Percentiles rank a stretch among this genome's conserved stretches.
Conservation (phyloP, 2,329 filamentous ascomycete species). For the Penicillium freii region DNA sequence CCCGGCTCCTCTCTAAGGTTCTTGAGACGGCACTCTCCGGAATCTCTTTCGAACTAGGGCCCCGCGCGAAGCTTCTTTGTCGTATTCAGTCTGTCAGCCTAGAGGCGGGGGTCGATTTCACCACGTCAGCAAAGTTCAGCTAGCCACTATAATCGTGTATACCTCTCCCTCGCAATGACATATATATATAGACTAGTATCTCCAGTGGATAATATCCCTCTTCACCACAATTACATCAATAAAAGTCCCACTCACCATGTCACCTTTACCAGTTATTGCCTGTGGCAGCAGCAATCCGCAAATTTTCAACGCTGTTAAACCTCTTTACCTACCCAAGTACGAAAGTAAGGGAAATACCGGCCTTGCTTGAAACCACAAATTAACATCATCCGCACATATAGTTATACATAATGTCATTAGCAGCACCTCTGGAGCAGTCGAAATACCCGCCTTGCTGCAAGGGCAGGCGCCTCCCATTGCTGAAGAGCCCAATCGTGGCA, state of each 20-base stretch:
- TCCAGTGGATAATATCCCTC: too few relatives aligned
- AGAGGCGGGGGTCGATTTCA: not conserved
- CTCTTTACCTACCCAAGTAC: not conserved
- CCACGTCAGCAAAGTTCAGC: not conserved
- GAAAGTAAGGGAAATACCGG: too few relatives aligned
- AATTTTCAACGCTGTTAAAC: not conserved
- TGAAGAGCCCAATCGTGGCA: not conserved
- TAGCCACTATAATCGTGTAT: not conserved
- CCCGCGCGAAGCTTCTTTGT: too few relatives aligned
- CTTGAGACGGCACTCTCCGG: too few relatives aligned
- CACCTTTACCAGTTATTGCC: too few relatives aligned
- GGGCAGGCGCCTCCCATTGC: not conserved
- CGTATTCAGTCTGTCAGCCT: not conserved
- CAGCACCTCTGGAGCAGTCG: not conserved
- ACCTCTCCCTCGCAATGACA: too few relatives aligned
- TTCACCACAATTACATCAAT: too few relatives aligned
- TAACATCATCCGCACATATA: not conserved
- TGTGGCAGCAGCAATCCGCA: not conserved
- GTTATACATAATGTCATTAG: not conserved
- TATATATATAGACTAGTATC: too few relatives aligned
- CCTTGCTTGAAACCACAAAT: too few relatives aligned
- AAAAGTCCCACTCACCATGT: too few relatives aligned
- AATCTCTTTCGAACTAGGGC: too few relatives aligned
- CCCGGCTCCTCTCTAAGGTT: too few relatives aligned
- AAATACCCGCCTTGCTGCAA: not conserved